Percentiles rank a stretch among this genome's conserved stretches.
Evolutionary conservation across 108 stramenopile genomes (phyloP).

Genomic region (Cyclotella baltica): DNA sequence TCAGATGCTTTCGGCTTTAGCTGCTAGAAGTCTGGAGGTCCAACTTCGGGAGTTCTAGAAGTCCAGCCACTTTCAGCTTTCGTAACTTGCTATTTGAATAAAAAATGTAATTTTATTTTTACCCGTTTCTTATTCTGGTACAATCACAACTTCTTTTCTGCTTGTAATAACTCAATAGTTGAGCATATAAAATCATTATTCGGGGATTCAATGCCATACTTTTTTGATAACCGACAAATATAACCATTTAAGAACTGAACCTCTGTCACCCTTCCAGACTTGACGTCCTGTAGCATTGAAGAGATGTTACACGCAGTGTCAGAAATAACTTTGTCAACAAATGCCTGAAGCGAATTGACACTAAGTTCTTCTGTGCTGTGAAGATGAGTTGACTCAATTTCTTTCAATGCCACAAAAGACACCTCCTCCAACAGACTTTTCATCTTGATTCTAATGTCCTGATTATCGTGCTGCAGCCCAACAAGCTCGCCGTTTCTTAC

Average conservation of each 20-base stretch:
- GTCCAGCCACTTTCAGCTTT: too few species aligned
- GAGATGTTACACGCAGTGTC: constrained; percentile 76
- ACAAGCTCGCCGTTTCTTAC: constrained; percentile 44
- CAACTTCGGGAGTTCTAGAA: too few species aligned
- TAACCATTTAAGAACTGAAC: constrained; percentile 84
- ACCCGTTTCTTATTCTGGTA: neutral
- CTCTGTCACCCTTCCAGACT: constrained; percentile 59
- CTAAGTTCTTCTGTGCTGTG: constrained; percentile 13
- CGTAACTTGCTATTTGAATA: too few species aligned
- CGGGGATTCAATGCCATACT: constrained; percentile 58
- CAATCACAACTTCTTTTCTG: neutral
- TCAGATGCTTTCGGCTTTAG: too few species aligned
- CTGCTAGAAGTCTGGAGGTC: too few species aligned
- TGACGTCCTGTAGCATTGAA: constrained; percentile 81
- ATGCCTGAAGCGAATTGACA: constrained; percentile 31
- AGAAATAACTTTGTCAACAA: constrained; percentile 66
- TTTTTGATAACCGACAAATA: constrained; percentile 62
- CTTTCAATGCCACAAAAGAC: constrained; percentile 34
- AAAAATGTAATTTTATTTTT: neutral
- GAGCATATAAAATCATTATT: constrained; percentile 55
- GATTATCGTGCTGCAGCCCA: constrained; percentile 1
- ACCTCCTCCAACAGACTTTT: constrained; percentile 41
- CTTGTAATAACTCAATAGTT: constrained; percentile 25
- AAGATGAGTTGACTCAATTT: constrained; percentile 19
- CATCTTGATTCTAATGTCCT: constrained; percentile 3